Evolutionary conservation across 2,329 filamentous ascomycete genomes (phyloP).

Genomic region (Xylariaceae sp.): DNA sequence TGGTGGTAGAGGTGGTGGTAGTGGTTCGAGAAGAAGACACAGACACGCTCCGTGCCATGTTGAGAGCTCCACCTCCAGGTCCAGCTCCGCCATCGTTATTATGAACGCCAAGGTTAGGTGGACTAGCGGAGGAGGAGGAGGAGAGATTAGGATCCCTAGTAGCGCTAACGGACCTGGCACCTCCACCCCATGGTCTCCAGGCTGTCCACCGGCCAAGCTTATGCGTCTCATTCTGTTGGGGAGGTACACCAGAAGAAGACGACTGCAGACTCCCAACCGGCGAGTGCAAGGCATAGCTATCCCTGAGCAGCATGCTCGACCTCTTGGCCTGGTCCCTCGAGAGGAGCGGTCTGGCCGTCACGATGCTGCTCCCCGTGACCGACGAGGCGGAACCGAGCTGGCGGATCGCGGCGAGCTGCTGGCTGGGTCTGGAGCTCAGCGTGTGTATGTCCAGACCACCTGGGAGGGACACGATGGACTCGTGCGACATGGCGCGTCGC

Average conservation of each 20-base stretch:
- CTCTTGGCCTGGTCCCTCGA: conserved; percentile 40
- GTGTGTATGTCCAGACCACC: conserved; percentile 90
- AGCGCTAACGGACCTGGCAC: conserved; percentile 4
- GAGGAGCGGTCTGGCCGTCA: conserved; percentile 55
- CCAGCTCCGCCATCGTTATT: too few species aligned
- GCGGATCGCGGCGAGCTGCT: conserved; percentile 60
- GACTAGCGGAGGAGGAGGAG: too few species aligned
- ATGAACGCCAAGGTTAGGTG: too few species aligned
- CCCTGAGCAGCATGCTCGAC: conserved; percentile 54
- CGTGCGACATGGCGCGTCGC: conserved; percentile 69
- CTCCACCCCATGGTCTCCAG: too few species aligned
- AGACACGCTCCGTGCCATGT: too few species aligned
- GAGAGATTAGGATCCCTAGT: too few species aligned
- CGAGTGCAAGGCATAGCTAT: conserved; percentile 34
- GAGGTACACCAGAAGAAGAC: conserved; percentile 22
- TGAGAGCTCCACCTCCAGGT: too few species aligned
- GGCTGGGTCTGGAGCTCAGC: conserved; percentile 67
- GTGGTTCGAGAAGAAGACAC: too few species aligned
- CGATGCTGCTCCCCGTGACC: conserved; percentile 53
- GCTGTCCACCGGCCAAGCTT: conserved; percentile 41
- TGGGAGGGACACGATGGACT: conserved; percentile 80
- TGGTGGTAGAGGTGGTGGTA: too few species aligned
- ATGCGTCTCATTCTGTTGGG: conserved; percentile 6
- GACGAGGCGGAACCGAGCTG: conserved; percentile 48
- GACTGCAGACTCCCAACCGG: conserved; percentile 32